Base-by-base conservation (phyloP, 192 early-diverging fungal genomes). In the Backusella macrospora region DNA sequence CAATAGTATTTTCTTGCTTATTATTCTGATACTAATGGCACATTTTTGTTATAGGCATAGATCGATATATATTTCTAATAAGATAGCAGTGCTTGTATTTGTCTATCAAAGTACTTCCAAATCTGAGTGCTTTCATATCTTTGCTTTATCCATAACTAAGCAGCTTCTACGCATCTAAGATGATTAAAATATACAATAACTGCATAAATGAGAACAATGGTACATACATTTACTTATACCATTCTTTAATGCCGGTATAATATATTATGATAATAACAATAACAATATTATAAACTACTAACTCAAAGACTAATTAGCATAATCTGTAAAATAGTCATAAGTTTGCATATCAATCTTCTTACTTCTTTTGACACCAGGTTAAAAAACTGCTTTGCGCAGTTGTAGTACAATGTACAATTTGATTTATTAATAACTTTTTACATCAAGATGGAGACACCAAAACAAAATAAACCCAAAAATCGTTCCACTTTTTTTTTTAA, bases 401-500 rank as follows among this genome's bases (percentile, higher is more conserved):
- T 59, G 52, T 59, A 12, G 52, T 13, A 59, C 52, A 59, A 26
- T 23, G 52, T 18, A 59, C 29, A 34, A 34, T 2, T 34, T 34
- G 29, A 23, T 26, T 26, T 9, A 59, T 59, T 18, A 23, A 23
- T 52, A 43, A 9, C 42, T 18, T 18, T 21, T 26, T 59, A n/a
- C 21, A n/a, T n/a, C n/a, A n/a, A n/a, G n/a, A n/a, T n/a, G n/a
- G n/a, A n/a, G n/a, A n/a, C n/a, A 59, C 52, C 26, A 59, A 59
- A 59, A 59, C 26, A 10, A 59, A 59, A 59, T 59, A 59, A 59
- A 23, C 9, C 49, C 52, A 18, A 59, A 59, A 59, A 26, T 59
- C 52, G 52, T 59, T 59, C 52, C 52, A 59, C 52, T 59, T 59
- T 59, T 59, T 59, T 59, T 59, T 59, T 9, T 4, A 59, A 12